Conservation (phyloP, 495 filamentous ascomycete species). For the Penicillium crystallinum region DNA sequence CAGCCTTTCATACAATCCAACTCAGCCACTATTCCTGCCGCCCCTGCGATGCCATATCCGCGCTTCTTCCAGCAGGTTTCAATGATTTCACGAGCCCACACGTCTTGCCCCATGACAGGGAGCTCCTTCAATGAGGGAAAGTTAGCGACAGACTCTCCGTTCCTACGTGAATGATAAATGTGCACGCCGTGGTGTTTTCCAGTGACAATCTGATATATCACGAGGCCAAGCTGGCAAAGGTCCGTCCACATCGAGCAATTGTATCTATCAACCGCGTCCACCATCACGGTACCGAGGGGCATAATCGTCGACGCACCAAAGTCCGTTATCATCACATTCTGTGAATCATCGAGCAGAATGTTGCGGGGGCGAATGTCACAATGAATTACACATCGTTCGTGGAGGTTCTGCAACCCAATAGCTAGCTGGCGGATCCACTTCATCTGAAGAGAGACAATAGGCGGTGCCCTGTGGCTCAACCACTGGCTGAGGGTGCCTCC, state of each 20-base stretch:
- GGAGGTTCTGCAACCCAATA: background rate
- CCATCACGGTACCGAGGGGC: background rate
- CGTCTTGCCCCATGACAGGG: background rate
- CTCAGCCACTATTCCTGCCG: background rate
- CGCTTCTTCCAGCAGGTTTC: background rate
- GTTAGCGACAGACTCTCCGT: background rate
- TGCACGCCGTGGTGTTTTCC: background rate
- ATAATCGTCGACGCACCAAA: background rate
- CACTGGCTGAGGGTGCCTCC: background rate
- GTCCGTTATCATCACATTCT: background rate
- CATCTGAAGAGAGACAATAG: background rate
- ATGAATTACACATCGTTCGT: background rate
- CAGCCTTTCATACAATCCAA: background rate
- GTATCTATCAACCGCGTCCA: background rate
- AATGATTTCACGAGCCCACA: background rate
- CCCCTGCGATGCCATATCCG: background rate
- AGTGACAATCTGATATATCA: background rate
- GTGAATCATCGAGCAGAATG: background rate
- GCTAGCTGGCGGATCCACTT: background rate
- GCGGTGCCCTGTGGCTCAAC: background rate
- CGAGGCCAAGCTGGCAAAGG: background rate
- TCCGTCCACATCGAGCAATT: constrained; percentile 1
- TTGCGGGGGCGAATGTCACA: background rate
- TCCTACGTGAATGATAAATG: background rate
- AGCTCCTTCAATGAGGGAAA: background rate